Evolutionary conservation across 371 early-diverging fungal genomes (phyloP), one percentile per base, ranked within the genome.

Genomic region (Rhizopus microsporus): DNA sequence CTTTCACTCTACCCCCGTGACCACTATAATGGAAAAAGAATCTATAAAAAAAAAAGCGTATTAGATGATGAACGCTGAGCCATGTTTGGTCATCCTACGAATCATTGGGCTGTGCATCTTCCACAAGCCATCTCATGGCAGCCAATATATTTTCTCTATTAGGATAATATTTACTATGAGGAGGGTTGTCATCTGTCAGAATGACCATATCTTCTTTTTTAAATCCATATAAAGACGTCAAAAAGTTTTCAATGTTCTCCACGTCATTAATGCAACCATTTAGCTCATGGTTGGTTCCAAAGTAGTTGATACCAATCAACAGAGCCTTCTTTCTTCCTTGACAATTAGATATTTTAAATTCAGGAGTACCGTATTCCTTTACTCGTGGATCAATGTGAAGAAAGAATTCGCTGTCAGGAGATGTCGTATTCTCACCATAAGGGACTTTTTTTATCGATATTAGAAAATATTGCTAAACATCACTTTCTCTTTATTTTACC

Each of bases 221-320:
- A 73, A 91, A 94, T 0, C 78, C 79, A 66, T 84, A 93, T 29
- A 80, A 60, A 29, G 76, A 58, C 4, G 63, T 80, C 52, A 95
- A 70, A 55, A 93, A 93, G 37, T 69, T 53, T 60, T 89, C 86
- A 43, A 97, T 84, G 73, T 92, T 92, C 51, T 81, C 69, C n/a
- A 94, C 95, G 68, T 97, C 97, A 68, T 95, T 94, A 67, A 93
- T 87, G 70, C 96, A 97, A 10, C 89, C 90, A 46, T 73, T 64
- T 30, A 95, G 83, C 60, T 84, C 84, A 53, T 74, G 72, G 35
- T 70, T 65, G 10, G 93, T 83, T 23, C 85, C 83, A 42, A 84
- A 78, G 68, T 97, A 97, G 74, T 97, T 97, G 71, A 96, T 94
- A 40, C 97, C 97, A 57, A 97, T 86, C 33, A 97, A 74, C 48